A percentile compares a stretch with the other conserved stretches of the same genome.
Conservation (phyloP, 2,329 filamentous ascomycete genomes). For the Colletotrichum sp. region DNA sequence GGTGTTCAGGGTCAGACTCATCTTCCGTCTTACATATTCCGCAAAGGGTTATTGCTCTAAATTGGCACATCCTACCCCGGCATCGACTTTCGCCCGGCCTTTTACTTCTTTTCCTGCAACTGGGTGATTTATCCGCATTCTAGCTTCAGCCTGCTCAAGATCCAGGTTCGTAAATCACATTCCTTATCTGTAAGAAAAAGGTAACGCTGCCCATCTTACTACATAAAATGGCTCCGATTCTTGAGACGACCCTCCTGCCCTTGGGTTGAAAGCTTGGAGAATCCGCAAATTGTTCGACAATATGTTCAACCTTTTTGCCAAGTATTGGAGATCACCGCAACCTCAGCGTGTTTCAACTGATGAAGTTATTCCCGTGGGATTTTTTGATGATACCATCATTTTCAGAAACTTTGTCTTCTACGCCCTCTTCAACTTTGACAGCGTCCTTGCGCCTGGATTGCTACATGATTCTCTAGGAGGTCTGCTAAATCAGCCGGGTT, state of each 20-base stretch:
- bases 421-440: conserved; percentile 29
- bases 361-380: conserved; percentile 26
- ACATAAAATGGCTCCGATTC: not conserved
- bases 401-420: conserved; percentile 26
- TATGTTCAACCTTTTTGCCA: not conserved
- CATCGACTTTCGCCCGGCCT: not conserved
- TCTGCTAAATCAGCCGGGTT: conserved; percentile 23
- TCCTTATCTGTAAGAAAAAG: not conserved
- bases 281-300: not conserved
- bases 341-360: conserved; percentile 22
- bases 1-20: not conserved
- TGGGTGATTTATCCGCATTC: not conserved
- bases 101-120: not conserved
- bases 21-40: not conserved
- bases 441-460: conserved; percentile 25
- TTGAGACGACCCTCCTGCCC: not conserved
- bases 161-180: not conserved
- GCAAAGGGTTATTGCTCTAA: not conserved
- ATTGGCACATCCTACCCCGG: not conserved
- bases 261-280: not conserved
- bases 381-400: conserved; percentile 29
- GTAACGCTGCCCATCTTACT: not conserved
- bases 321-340: not conserved
- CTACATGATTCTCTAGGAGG: conserved; percentile 21
- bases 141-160: not conserved